Base-by-base conservation (phyloP, 1,139 yeast species). In the Taphrina flavorubra region DNA sequence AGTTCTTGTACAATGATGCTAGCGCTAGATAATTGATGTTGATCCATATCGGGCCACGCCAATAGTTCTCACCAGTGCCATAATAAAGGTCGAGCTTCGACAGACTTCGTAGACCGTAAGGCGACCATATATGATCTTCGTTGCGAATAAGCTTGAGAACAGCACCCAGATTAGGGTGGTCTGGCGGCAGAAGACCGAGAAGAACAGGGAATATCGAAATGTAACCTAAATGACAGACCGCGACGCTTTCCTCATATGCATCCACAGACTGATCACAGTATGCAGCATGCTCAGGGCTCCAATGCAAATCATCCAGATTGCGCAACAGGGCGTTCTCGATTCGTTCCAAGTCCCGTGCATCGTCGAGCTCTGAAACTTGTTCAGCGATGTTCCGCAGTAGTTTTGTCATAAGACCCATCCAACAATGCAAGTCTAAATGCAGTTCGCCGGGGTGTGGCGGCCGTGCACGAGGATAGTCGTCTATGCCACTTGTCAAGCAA, bases 21-120 rank as follows among this genome's bases (percentile, higher is more conserved):
- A 94, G 81, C 7, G 88, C 81, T 78, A 94, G 81, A 76, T 91
- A 92, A 79, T 95, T 95, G 76, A 94, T 89, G 76, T 92, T 90
- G 74, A 92, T 81, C 99, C 99, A 95, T 55, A 94, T 83, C 20
- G 97, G 92, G 0, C 97, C 95, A 71, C 97, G 84, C 99, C 99
- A 94, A 79, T 94, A 94, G 77, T 94, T 88, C 75, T 95, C 99
- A 10, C 84, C 94, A 0, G 87, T 85, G 70, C 89, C 89, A 78
- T 88, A 94, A 71, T 77, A 79, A 40, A 80, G 80, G 74, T 90
- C 94, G 8, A 83, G 76, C 74, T 86, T 87, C 0, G 97, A 90
- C 51, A 94, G 81, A 0, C 97, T 89, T 73, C 97, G 82, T 59
- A 95, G 81, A 14, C 99, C 99, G 74, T 77, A 91, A 0, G 84